Evolutionary conservation across 352 stramenopile genomes (phyloP).

Genomic region (Pythium catenulatum): DNA sequence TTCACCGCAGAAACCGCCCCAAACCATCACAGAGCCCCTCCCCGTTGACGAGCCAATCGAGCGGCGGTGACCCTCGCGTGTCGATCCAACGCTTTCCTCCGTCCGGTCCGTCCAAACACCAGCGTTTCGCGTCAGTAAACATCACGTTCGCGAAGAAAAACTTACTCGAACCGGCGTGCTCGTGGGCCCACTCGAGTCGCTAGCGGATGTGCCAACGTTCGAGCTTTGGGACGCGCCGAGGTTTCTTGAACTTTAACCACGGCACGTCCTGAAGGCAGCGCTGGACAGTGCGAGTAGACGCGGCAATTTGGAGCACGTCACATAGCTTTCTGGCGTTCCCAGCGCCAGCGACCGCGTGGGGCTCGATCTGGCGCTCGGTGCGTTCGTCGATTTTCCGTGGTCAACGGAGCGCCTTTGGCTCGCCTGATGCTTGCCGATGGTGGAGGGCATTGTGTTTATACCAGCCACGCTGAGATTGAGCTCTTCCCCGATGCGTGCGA

Average conservation of each 20-base stretch:
- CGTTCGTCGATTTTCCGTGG: neutral
- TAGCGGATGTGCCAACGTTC: neutral
- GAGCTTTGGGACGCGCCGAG: neutral
- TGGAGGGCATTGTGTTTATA: no score
- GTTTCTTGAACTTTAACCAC: slow-evolving; percentile 1
- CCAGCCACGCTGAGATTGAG: no score
- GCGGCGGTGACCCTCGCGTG: neutral
- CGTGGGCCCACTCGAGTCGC: neutral
- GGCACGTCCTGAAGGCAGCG: neutral
- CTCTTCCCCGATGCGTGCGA: no score
- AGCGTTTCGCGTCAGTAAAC: neutral
- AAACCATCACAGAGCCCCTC: neutral
- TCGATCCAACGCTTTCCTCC: neutral
- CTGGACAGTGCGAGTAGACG: neutral
- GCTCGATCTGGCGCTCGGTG: neutral
- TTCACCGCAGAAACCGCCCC: neutral
- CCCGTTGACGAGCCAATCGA: neutral
- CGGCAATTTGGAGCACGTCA: neutral
- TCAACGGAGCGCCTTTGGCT: no score
- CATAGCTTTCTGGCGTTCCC: neutral
- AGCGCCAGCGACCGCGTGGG: neutral
- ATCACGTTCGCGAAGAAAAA: neutral
- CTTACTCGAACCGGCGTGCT: neutral
- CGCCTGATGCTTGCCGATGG: no score
- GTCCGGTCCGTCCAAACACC: neutral